Evolutionary conservation across 306 rosid species (phyloP).

Genomic region (Malus domestica): DNA sequence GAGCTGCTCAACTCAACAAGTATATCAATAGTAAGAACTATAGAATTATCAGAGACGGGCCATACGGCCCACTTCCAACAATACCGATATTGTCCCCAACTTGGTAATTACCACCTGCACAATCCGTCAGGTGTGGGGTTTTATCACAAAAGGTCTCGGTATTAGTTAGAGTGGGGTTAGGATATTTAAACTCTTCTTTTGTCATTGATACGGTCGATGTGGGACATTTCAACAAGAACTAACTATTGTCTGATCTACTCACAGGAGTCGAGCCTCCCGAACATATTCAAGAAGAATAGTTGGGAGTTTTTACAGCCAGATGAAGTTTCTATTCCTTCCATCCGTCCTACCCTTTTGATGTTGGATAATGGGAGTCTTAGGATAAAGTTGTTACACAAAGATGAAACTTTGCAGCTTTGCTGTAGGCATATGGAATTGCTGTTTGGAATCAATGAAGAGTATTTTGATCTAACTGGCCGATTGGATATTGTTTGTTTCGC

Average conservation of each 20-base stretch:
- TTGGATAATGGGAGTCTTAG: constrained; percentile 48
- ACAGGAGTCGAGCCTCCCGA: constrained; percentile 92
- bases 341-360: constrained; percentile 46
- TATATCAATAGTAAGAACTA: too few species aligned
- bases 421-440: constrained; percentile 60
- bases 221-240: background rate
- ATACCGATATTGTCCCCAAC: too few species aligned
- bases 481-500: constrained; percentile 61
- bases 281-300: constrained; percentile 49
- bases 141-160: too few species aligned
- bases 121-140: too few species aligned
- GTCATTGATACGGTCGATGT: too few species aligned
- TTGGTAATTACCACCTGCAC: too few species aligned
- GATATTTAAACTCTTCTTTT: too few species aligned
- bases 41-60: too few species aligned
- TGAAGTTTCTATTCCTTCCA: constrained; percentile 45
- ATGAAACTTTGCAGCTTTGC: constrained; percentile 51
- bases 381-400: constrained; percentile 59
- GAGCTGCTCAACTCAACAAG: too few species aligned
- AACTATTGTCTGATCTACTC: constrained; percentile 17
- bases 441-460: constrained; percentile 70
- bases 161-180: too few species aligned
- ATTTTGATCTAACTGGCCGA: constrained; percentile 58
- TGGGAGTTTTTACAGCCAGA: constrained; percentile 58
- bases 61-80: too few species aligned